Evolutionary conservation across 441 rosid genomes (phyloP), one percentile per base, ranked within the genome.

Genomic region (Breynia disticha): DNA sequence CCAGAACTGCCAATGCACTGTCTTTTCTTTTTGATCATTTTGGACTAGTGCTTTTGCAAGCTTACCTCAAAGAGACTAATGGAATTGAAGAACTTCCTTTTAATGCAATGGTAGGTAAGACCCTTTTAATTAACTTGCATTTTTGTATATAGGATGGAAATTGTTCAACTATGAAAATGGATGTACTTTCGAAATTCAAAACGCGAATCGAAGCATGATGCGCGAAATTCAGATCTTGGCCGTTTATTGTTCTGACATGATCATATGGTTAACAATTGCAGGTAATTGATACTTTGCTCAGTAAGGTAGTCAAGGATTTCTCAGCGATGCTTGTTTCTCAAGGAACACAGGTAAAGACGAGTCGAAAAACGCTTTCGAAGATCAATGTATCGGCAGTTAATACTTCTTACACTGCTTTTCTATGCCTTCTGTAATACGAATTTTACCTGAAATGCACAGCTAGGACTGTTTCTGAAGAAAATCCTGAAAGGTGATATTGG

Each of bases 71-170:
- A 59, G 97, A 86, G 63, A 66, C 55, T 39, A 79, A 76, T 62
- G 94, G 79, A 54, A 67, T 77, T 47, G 84, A 73, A 21, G 87
- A 77, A 51, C 48, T 82, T 32, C 91, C 96, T 78, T 73, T 88
- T 77, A 91, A 88, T 91, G 82, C 86, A 78, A 82, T 71, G 97
- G 98, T 91, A 79, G 86, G 94, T 86, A 80, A 78, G 85, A 69
- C 47, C 59, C 60, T 38, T 67, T 63, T 54, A 56, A 19, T n/a
- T n/a, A n/a, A 38, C 54, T 49, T n/a, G 5, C 24, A n/a, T 58
- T 51, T 50, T 0, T 5, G 19, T 3, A 17, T n/a, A n/a, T n/a
- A 42, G 18, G 37, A 19, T 22, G 3, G 35, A 28, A 28, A 28
- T n/a, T n/a, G n/a, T n/a, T n/a, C n/a, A n/a, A n/a, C n/a, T n/a